phyloP scores from a whole-genome alignment of 768 basidiomycete genomes.

The Amanita phalloides region DNA sequence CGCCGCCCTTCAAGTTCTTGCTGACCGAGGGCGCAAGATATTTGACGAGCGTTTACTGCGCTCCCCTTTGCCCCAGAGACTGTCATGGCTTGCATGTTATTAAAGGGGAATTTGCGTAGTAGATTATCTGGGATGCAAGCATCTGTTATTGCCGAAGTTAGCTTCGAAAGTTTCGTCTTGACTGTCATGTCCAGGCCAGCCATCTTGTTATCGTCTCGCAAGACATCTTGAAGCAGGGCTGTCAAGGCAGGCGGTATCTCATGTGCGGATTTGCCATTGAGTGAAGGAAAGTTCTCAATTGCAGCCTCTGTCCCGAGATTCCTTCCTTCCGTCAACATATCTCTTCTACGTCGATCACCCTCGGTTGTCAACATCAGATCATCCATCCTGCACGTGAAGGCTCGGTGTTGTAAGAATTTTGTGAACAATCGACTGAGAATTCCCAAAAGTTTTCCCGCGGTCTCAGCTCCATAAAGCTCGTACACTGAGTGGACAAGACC shows the following conservation, averaged over 20 bases:
- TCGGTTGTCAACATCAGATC: conserved; percentile 83
- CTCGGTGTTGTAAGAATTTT: conserved; percentile 92
- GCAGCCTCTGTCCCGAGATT: conserved; percentile 81
- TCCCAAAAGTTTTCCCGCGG: conserved; percentile 86
- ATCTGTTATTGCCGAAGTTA: conserved; percentile 87
- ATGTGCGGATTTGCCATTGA: conserved; percentile 34
- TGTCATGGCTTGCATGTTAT: conserved; percentile 99
- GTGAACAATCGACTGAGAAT: conserved; percentile 92
- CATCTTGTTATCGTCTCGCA: conserved; percentile 95
- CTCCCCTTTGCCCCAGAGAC: conserved; percentile 97
- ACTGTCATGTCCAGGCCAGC: conserved; percentile 91
- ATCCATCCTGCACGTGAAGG: conserved; percentile 98
- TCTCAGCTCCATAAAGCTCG: conserved; percentile 86
- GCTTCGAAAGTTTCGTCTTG: conserved; percentile 74
- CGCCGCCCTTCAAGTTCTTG: conserved; percentile 98
- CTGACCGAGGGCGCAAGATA: conserved; percentile 96
- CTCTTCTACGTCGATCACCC: conserved; percentile 60
- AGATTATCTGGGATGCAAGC: conserved; percentile 79
- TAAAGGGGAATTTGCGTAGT: conserved; percentile 90
- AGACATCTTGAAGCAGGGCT: conserved; percentile 76
- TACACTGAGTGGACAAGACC: conserved; percentile 96
- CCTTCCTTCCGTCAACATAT: conserved; percentile 55
- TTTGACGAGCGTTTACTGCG: conserved; percentile 94
- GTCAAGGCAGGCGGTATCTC: conserved; percentile 51
- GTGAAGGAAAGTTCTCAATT: conserved; percentile 81